Percentiles rank a stretch among this genome's conserved stretches.
These are phyloP conservation scores for Syzygium oleosum DNA, from an alignment of 345 rosid species.

Conservation along the genomic window DNA sequence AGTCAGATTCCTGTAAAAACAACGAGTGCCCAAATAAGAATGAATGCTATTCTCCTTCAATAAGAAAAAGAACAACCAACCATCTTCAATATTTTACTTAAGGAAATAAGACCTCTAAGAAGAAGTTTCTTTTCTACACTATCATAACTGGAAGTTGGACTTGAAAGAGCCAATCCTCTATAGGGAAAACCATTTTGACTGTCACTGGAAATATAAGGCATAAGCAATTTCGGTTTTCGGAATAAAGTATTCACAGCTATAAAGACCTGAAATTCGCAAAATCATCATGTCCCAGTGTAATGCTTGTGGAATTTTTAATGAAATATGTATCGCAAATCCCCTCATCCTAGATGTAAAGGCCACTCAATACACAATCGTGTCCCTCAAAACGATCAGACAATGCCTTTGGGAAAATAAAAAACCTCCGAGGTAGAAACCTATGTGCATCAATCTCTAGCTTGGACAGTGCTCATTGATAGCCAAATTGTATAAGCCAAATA, in stretches of 20 bases:
- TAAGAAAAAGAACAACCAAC: background rate
- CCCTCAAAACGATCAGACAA: background rate
- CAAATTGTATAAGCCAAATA: background rate
- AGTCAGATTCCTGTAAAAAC: conserved; percentile 48
- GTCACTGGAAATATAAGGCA: background rate
- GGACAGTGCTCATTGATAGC: background rate
- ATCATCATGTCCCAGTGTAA: background rate
- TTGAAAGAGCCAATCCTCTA: background rate
- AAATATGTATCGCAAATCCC: background rate
- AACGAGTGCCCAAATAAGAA: background rate
- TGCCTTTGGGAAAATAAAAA: background rate
- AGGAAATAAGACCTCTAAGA: background rate
- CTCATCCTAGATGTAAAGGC: background rate
- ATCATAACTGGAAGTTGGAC: background rate
- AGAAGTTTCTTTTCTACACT: background rate
- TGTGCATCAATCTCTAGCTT: background rate
- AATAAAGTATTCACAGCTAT: background rate
- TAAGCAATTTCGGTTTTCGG: background rate
- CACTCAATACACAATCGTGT: background rate
- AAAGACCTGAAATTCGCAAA: background rate
- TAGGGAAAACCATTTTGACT: background rate
- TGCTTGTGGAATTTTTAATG: background rate
- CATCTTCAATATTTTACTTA: background rate
- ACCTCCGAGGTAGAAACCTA: background rate
- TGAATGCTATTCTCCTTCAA: background rate